Evolutionary conservation across 768 basidiomycete genomes (phyloP).

Genomic region (Leccinum longicurvipes): DNA sequence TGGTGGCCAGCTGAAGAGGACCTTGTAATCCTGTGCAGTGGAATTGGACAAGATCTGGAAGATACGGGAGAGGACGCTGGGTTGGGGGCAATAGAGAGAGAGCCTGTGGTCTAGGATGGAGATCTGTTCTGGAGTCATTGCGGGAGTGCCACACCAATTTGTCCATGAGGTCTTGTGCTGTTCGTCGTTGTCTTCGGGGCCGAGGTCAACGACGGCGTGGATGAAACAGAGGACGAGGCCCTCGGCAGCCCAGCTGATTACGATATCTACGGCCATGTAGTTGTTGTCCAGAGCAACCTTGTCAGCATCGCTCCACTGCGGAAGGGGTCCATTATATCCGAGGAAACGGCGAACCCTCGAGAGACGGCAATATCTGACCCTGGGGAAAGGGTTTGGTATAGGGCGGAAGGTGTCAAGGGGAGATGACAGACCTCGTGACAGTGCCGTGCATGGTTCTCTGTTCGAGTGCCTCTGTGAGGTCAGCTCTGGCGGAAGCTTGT

Average conservation of each 20-base stretch:
- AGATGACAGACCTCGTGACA: constrained; percentile 60
- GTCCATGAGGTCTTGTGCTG: constrained; percentile 71
- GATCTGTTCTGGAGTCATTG: constrained; percentile 55
- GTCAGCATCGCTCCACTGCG: constrained; percentile 61
- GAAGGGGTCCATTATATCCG: constrained; percentile 57
- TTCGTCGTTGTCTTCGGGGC: constrained; percentile 70
- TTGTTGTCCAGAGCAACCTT: constrained; percentile 66
- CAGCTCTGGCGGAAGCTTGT: constrained; percentile 66
- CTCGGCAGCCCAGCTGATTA: constrained; percentile 87
- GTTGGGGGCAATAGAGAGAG: constrained; percentile 49
- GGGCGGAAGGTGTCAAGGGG: constrained; percentile 9
- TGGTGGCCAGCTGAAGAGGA: constrained; percentile 77
- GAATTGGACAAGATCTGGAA: constrained; percentile 75
- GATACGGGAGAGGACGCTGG: constrained; percentile 54
- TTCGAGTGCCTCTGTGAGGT: constrained; percentile 71
- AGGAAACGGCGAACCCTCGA: constrained; percentile 68
- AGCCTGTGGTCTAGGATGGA: constrained; percentile 59
- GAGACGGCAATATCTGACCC: constrained; percentile 77
- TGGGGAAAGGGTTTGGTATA: constrained; percentile 32
- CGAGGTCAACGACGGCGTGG: constrained; percentile 76
- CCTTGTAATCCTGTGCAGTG: constrained; percentile 43
- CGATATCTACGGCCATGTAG: constrained; percentile 86
- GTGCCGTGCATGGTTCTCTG: constrained; percentile 78
- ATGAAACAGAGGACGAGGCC: constrained; percentile 87
- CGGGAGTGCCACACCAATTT: constrained; percentile 85